Percentiles rank a stretch among this genome's conserved stretches.
These are phyloP conservation scores for Esteya vermicola DNA, from an alignment of 2,329 filamentous ascomycete genomes.

Conservation along the genomic window DNA sequence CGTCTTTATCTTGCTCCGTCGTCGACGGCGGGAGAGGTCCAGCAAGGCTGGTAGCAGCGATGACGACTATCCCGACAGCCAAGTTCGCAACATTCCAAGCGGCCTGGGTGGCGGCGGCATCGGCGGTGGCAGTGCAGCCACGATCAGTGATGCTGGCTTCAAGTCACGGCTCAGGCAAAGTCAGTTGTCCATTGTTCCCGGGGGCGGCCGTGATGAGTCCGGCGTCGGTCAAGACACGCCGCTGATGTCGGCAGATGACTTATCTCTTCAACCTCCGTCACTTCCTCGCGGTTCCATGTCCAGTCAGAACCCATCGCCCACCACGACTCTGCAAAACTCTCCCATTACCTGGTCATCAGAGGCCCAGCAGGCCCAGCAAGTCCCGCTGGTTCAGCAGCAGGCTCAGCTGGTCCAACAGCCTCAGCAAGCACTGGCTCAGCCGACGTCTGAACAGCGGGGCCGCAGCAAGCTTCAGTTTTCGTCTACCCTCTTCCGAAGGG, in stretches of 20 bases:
- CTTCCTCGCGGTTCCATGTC: no score
- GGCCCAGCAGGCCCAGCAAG: constrained; percentile 13
- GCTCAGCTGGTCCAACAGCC: background rate
- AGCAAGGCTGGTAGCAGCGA: constrained; percentile 6
- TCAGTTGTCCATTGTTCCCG: background rate
- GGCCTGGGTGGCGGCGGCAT: no score
- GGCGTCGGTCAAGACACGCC: constrained; percentile 19
- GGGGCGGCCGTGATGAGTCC: constrained; percentile 7
- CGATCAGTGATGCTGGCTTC: background rate
- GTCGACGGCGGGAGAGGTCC: constrained; percentile 3
- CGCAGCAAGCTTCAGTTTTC: constrained; percentile 28
- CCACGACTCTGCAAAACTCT: no score
- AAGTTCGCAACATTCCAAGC: background rate
- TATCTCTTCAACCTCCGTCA: no score
- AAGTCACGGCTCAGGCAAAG: constrained; percentile 3
- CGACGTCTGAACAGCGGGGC: no score
- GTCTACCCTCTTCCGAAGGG: constrained; percentile 15
- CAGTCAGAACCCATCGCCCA: no score
- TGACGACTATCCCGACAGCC: constrained; percentile 3
- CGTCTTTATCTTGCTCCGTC: constrained; percentile 22
- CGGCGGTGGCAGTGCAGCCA: no score
- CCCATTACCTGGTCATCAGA: no score
- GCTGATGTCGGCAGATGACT: constrained; percentile 26
- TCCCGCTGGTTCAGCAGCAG: background rate
- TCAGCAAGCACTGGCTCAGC: no score